These are phyloP conservation scores for Mycena indigotica DNA, from an alignment of 768 basidiomycete genomes.

Conservation along the genomic window DNA sequence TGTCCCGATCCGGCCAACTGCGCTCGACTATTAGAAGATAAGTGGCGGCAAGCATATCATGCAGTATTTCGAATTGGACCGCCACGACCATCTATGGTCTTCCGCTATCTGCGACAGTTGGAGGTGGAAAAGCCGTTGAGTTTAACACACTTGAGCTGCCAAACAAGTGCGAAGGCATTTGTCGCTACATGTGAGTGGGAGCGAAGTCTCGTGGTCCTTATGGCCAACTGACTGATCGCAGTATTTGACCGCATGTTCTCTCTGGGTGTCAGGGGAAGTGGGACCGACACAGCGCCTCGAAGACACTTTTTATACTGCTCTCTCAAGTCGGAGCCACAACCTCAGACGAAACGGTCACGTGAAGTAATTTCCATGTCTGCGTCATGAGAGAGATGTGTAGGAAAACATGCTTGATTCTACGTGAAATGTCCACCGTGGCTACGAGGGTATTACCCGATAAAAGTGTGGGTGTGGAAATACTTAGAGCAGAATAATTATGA, in stretches of 20 bases:
- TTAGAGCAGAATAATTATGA: constrained; percentile 30
- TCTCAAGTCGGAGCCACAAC: constrained; percentile 60
- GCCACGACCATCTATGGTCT: constrained; percentile 90
- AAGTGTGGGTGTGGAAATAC: too few species aligned
- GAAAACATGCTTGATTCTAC: constrained; percentile 15
- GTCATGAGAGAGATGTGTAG: background rate
- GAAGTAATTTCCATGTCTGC: constrained; percentile 32
- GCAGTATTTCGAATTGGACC: constrained; percentile 46
- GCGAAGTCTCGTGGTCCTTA: background rate
- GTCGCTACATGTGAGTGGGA: constrained; percentile 71
- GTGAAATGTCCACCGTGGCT: constrained; percentile 15
- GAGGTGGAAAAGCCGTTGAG: constrained; percentile 88
- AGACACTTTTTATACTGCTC: constrained; percentile 85
- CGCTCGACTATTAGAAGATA: constrained; percentile 86
- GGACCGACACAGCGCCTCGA: constrained; percentile 72
- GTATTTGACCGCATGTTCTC: constrained; percentile 92
- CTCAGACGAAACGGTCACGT: constrained; percentile 49
- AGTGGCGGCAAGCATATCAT: constrained; percentile 57
- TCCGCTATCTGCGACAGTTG: constrained; percentile 85
- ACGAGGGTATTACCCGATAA: constrained; percentile 19
- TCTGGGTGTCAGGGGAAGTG: constrained; percentile 77
- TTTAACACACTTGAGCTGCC: constrained; percentile 85
- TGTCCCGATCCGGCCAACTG: constrained; percentile 82
- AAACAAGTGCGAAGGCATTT: constrained; percentile 87
- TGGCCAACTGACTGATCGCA: constrained; percentile 34